A percentile compares a stretch with the other conserved stretches of the same genome.
Conservation (phyloP, 352 stramenopile genomes). For the Phytophthora crassamura region DNA sequence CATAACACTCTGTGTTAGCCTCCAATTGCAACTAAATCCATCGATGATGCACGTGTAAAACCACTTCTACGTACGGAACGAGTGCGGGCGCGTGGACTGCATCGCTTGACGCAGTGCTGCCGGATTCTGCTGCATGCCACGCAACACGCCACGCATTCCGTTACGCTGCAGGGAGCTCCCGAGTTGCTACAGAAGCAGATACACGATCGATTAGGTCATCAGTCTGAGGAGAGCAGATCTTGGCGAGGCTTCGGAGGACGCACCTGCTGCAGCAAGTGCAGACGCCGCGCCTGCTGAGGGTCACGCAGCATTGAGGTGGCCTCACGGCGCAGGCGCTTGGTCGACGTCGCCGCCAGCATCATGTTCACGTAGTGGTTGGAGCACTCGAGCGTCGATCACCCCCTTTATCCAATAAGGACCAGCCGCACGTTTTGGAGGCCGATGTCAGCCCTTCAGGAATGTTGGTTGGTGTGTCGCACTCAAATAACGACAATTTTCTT, state of each 20-base stretch:
- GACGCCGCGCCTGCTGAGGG: slow-evolving; percentile 55
- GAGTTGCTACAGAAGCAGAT: slow-evolving; percentile 56
- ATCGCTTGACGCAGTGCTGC: slow-evolving; percentile 52
- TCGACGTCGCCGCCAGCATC: slow-evolving; percentile 56
- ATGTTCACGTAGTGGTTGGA: slow-evolving; percentile 17
- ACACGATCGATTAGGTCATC: background rate
- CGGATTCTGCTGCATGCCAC: slow-evolving; percentile 39
- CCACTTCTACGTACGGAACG: slow-evolving; percentile 52
- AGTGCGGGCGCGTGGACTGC: slow-evolving; percentile 61
- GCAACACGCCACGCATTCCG: slow-evolving; percentile 45
- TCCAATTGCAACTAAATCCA: background rate
- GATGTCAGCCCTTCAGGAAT: background rate
- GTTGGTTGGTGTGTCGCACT: background rate
- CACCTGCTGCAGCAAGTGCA: slow-evolving; percentile 83
- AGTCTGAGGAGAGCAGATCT: slow-evolving; percentile 8
- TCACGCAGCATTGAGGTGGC: slow-evolving; percentile 59
- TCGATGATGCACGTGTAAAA: no score
- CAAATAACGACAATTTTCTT: no score
- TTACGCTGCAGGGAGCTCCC: slow-evolving; percentile 63
- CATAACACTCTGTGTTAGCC: background rate
- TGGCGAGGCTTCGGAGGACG: background rate
- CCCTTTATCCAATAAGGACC: slow-evolving; percentile 35
- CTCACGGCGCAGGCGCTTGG: slow-evolving; percentile 72
- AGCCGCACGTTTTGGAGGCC: slow-evolving; percentile 28
- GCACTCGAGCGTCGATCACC: slow-evolving; percentile 11